Base-by-base conservation (phyloP, 768 basidiomycete genomes). In the Lactarius indigo region DNA sequence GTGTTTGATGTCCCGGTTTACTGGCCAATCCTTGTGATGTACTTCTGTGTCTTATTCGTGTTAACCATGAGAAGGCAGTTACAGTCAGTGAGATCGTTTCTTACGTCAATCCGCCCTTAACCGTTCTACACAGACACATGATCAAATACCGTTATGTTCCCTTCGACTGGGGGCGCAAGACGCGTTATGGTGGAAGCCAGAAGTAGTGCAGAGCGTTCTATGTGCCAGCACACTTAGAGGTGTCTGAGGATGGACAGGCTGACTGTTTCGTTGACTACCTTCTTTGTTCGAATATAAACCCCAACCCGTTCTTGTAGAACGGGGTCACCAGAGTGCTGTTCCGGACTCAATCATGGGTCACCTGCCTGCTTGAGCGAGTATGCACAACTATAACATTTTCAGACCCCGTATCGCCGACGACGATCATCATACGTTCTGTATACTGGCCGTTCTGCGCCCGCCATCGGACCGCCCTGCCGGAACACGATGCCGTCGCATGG, bases 141-240 rank as follows among this genome's bases (percentile, higher is more conserved):
- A 90, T 97, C 81, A 97, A 97, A 78, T 98, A 98, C 82, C 94
- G 94, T 76, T 98, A 95, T 78, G 82, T 96, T 66, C 95, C 96
- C 28, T 98, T 96, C 78, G 96, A 98, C 75, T 84, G 98, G 67
- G 96, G 95, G 35, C 90, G 94, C 74, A 98, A 98, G 80, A 82
- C 91, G 65, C 87, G 91, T 55, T 98, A 96, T 70, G 91, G 92
- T 35, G 39, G 28, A 58, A 79, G 80, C 61, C 71, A 79, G 67
- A 84, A 84, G 74, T 88, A 79, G 75, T 17, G 30, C 57, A 70
- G 59, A 31, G 20, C 18, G 28, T 41, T 61, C 44, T 69, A 26
- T 23, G 39, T 12, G 33, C 17, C 35, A 37, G 47, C 44, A 26
- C 6, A 30, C n/a, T 23, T 39, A 39, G 33, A 58, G 7, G 33